Percentiles rank a stretch among this genome's conserved stretches.
These are phyloP conservation scores for Viola odorata DNA, from an alignment of 345 rosid genomes.

Conservation along the genomic window DNA sequence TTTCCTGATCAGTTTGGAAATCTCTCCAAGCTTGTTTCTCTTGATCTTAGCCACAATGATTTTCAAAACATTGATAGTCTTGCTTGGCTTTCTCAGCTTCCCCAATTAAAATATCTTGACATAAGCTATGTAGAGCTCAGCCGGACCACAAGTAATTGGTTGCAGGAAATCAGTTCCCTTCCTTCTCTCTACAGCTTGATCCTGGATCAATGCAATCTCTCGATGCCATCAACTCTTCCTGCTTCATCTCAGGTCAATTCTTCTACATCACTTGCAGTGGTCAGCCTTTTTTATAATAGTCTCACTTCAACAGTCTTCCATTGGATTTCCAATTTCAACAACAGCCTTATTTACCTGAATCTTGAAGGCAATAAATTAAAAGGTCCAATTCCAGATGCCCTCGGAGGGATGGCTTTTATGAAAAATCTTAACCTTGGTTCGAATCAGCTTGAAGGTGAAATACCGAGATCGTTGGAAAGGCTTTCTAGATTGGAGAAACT, in stretches of 20 bases:
- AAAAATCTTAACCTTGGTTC: background rate
- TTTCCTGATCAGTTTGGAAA: slow-evolving; percentile 32
- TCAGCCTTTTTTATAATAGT: slow-evolving; percentile 6
- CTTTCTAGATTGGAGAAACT: slow-evolving; percentile 16
- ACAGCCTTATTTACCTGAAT: slow-evolving; percentile 7
- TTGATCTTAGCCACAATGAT: slow-evolving; percentile 24
- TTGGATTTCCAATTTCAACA: slow-evolving; percentile 16
- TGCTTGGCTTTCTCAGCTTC: slow-evolving; percentile 27
- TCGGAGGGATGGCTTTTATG: background rate
- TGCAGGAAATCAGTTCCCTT: slow-evolving; percentile 8
- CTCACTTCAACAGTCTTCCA: slow-evolving; percentile 7
- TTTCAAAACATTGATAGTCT: slow-evolving; percentile 9
- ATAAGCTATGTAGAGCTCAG: slow-evolving; percentile 6
- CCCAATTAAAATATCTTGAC: slow-evolving; percentile 4
- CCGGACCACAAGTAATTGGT: slow-evolving; percentile 13
- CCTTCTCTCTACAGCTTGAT: slow-evolving; percentile 9
- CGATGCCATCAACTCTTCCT: background rate
- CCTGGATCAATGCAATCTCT: slow-evolving; percentile 5
- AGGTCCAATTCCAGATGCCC: slow-evolving; percentile 5
- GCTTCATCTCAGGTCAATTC: slow-evolving; percentile 1
- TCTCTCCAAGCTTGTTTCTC: slow-evolving; percentile 34
- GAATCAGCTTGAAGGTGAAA: slow-evolving; percentile 7
- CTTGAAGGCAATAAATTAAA: background rate
- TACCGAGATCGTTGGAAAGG: slow-evolving; percentile 13
- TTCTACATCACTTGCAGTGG: slow-evolving; percentile 1